Evolutionary conservation across 139 green algal genomes (phyloP).

Genomic region (Bryopsis sp.): DNA sequence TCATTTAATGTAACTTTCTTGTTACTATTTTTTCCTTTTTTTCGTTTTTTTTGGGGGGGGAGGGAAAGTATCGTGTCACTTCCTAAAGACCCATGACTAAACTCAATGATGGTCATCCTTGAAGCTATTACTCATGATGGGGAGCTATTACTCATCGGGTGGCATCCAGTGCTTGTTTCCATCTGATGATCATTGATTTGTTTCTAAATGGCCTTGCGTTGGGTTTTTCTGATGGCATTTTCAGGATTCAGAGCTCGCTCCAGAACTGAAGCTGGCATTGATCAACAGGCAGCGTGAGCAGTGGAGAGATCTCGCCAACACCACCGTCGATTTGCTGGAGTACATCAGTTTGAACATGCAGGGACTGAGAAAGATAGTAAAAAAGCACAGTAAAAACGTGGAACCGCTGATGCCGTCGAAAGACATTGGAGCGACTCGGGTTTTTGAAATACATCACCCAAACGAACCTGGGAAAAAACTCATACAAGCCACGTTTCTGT

Average conservation of each 20-base stretch:
- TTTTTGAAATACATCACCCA: conserved; percentile 16
- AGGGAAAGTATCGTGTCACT: not conserved
- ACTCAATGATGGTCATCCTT: not conserved
- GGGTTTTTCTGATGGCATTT: too few relatives aligned
- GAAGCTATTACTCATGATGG: not conserved
- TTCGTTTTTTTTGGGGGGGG: not conserved
- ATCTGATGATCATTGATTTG: not conserved
- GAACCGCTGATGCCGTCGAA: conserved; percentile 5
- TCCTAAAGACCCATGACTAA: not conserved
- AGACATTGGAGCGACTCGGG: not conserved
- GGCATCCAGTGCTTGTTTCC: not conserved
- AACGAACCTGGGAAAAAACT: conserved; percentile 12
- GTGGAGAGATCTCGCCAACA: conserved; percentile 9
- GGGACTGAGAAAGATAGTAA: conserved; percentile 37
- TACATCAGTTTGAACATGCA: conserved; percentile 38
- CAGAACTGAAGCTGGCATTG: not conserved
- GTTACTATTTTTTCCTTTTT: not conserved
- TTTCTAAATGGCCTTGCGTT: not conserved
- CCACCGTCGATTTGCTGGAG: conserved; percentile 23
- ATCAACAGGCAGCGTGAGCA: conserved; percentile 11
- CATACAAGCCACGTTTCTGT: not conserved
- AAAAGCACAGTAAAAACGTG: conserved; percentile 27
- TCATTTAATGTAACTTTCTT: not conserved
- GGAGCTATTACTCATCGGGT: not conserved
- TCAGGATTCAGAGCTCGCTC: not conserved